These are phyloP conservation scores for Dalbergia cochinchinensis DNA, from an alignment of 306 rosid genomes.

Conservation along the genomic window DNA sequence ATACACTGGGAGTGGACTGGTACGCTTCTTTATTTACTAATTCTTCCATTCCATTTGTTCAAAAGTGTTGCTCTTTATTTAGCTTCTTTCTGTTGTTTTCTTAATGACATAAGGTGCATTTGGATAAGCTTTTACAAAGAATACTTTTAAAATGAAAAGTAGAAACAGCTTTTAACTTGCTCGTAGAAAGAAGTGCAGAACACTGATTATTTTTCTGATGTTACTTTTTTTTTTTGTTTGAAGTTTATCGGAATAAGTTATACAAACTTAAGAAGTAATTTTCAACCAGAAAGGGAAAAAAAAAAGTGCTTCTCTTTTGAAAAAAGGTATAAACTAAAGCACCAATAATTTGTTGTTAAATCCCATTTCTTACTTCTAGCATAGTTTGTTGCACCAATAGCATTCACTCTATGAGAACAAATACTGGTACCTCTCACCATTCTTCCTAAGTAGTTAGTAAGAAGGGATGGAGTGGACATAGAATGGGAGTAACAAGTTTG, in stretches of 20 bases:
- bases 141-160: background rate
- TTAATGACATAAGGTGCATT: background rate
- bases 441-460: background rate
- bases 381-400: background rate
- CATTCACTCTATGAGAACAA: background rate
- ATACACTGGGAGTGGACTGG: conserved; percentile 84
- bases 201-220: too few species aligned
- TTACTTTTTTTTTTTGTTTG: too few species aligned
- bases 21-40: conserved; percentile 41
- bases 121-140: background rate
- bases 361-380: background rate
- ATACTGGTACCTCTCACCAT: background rate
- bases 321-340: too few species aligned
- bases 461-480: background rate
- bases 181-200: background rate
- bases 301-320: too few species aligned
- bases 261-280: background rate
- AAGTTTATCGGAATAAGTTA: background rate
- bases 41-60: conserved; percentile 5
- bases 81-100: background rate
- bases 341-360: too few species aligned
- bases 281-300: too few species aligned
- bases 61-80: background rate
- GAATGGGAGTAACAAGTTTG: background rate
- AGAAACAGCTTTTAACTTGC: background rate